These are phyloP conservation scores for Thielaviopsis euricoi DNA, from an alignment of 2,329 filamentous ascomycete species.

Conservation along the genomic window DNA sequence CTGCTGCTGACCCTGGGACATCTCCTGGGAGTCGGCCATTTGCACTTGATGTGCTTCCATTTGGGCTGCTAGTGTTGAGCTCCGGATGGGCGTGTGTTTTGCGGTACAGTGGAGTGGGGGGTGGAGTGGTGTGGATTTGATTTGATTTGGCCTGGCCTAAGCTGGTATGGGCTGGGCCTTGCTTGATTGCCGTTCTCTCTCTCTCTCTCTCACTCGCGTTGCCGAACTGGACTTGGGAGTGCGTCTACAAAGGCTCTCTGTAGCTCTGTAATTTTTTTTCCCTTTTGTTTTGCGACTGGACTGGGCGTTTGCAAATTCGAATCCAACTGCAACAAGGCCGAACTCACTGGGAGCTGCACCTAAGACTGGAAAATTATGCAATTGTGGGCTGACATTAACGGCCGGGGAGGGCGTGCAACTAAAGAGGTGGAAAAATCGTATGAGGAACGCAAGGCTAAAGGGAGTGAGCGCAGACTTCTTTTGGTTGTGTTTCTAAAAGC, in stretches of 20 bases:
- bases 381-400: slow-evolving; percentile 12
- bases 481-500: not conserved
- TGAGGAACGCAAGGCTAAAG: not conserved
- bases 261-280: not conserved
- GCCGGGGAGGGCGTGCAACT: slow-evolving; percentile 9
- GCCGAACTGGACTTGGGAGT: not conserved
- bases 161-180: not conserved
- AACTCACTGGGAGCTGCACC: not conserved
- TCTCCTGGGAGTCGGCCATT: slow-evolving; percentile 3
- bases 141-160: not conserved
- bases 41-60: not conserved
- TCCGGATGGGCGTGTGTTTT: slow-evolving; percentile 1
- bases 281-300: not conserved
- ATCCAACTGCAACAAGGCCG: not conserved
- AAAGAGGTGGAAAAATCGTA: not conserved
- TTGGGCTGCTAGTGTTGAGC: not conserved
- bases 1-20: not conserved
- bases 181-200: not conserved
- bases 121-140: not conserved
- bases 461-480: not conserved
- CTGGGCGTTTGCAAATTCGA: not conserved
- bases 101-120: not conserved
- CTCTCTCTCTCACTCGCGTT: not conserved
- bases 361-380: slow-evolving; percentile 9
- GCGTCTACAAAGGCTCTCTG: not conserved